phyloP scores from a whole-genome alignment of 805 yeast genomes.

The Starmerella vaccinii region DNA sequence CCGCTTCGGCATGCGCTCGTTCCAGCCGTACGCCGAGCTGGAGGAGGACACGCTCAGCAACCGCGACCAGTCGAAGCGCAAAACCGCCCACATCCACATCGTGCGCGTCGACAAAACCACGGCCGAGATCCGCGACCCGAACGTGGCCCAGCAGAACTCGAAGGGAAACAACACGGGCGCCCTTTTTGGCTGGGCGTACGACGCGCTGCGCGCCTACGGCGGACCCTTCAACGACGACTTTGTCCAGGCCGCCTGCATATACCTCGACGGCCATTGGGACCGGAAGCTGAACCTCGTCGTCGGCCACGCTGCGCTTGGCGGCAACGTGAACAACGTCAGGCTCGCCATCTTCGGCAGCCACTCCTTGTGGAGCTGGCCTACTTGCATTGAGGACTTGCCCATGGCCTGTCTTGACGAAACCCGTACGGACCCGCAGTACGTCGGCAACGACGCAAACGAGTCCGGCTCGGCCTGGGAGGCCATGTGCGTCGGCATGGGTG shows the following conservation, averaged over 20 bases:
- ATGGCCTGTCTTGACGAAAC: constrained; percentile 67
- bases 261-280: constrained; percentile 81
- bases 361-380: constrained; percentile 88
- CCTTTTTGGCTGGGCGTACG: constrained; percentile 66
- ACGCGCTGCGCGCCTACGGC: constrained; percentile 51
- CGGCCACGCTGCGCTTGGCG: constrained; percentile 93
- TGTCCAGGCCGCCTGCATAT: constrained; percentile 77
- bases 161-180: constrained; percentile 66
- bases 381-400: constrained; percentile 57
- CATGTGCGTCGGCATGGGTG: constrained; percentile 75
- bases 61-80: constrained; percentile 39
- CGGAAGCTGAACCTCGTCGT: constrained; percentile 44
- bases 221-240: constrained; percentile 42
- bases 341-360: constrained; percentile 92
- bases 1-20: constrained; percentile 70
- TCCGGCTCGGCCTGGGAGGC: constrained; percentile 90
- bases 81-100: constrained; percentile 68
- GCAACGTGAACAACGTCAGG: constrained; percentile 58
- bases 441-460: constrained; percentile 82
- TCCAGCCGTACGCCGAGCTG: constrained; percentile 62
- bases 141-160: constrained; percentile 77
- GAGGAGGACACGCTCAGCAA: constrained; percentile 43
- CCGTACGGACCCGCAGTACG: constrained; percentile 48
- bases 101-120: constrained; percentile 56
- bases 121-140: constrained; percentile 62